phyloP scores from a whole-genome alignment of 148 eudicot genomes.

The Cornus suecica region DNA sequence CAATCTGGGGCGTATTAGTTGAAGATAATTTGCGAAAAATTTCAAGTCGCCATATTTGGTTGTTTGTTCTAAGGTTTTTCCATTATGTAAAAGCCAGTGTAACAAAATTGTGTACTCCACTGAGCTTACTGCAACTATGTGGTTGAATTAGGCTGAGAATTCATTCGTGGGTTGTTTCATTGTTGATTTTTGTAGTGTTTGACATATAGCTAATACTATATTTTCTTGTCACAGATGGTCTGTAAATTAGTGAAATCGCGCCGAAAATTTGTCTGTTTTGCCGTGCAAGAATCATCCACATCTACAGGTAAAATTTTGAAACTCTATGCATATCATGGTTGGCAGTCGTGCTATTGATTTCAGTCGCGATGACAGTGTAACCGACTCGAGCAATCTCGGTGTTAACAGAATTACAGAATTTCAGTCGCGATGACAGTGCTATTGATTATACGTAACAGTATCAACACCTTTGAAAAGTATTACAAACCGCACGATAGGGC shows the following conservation, averaged over 20 bases:
- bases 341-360: no score
- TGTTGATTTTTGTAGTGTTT: neutral
- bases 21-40: no score
- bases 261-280: constrained; percentile 44
- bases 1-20: no score
- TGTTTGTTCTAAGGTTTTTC: no score
- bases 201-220: neutral
- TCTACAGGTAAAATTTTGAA: constrained; percentile 42
- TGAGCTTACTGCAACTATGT: neutral
- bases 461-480: no score
- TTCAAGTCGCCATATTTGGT: no score
- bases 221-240: constrained; percentile 23
- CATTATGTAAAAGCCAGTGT: neutral
- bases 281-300: constrained; percentile 82
- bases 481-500: no score
- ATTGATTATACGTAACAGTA: no score
- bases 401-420: no score
- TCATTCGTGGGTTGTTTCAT: neutral
- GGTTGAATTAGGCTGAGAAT: no score
- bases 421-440: no score
- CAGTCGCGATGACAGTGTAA: no score
- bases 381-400: neutral
- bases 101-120: neutral
- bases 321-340: neutral
- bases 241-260: constrained; percentile 33